Conservation (phyloP, 768 basidiomycete species). For the Lanmaoa pseudosensibilis region DNA sequence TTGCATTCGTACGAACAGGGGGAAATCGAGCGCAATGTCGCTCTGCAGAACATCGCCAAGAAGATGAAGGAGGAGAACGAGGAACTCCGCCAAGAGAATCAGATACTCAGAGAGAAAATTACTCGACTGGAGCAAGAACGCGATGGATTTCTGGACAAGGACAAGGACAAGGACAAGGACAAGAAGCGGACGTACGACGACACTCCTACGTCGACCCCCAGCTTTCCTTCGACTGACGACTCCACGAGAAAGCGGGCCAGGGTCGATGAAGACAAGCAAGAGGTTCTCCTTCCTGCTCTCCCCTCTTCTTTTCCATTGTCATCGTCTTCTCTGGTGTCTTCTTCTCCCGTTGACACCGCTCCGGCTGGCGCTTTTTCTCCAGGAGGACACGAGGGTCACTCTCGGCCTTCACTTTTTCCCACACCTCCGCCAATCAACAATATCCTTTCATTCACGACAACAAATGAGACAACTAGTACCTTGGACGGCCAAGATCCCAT, state of each 20-base stretch:
- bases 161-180: conserved; percentile 32
- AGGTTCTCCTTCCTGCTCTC: conserved; percentile 16
- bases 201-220: conserved; percentile 37
- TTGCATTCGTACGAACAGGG: conserved; percentile 85
- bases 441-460: conserved; percentile 40
- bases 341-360: conserved; percentile 47
- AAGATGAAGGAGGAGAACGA: conserved; percentile 88
- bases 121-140: conserved; percentile 42
- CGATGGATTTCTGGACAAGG: conserved; percentile 15
- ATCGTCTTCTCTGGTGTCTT: conserved; percentile 51
- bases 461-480: conserved; percentile 28
- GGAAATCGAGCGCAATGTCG: conserved; percentile 85
- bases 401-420: conserved; percentile 32
- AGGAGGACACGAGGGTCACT: conserved; percentile 21
- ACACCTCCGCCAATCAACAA: conserved; percentile 30
- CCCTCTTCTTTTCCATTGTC: conserved; percentile 34
- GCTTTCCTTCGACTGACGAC: conserved; percentile 20
- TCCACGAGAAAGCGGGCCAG: conserved; percentile 41
- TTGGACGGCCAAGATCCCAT: conserved; percentile 35
- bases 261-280: conserved; percentile 26
- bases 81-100: conserved; percentile 65
- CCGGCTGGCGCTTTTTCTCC: conserved; percentile 34
- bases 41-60: conserved; percentile 80
- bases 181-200: conserved; percentile 63
- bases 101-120: conserved; percentile 52